phyloP scores from a whole-genome alignment of 345 rosid genomes.

The Dovyalis caffra region DNA sequence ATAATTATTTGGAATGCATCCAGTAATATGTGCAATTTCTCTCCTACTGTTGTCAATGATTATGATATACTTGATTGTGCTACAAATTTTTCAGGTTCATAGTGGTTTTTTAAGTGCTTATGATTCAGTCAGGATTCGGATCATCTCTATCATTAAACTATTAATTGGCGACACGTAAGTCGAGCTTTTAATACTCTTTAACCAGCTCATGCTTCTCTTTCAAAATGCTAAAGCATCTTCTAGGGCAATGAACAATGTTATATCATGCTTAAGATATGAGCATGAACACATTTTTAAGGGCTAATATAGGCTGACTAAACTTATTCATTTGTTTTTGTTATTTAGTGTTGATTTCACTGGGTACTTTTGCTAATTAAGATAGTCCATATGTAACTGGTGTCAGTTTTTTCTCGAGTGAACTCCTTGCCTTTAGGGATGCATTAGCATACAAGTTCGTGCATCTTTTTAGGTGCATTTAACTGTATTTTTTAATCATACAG shows the following conservation, averaged over 20 bases:
- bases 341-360: neutral
- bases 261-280: neutral
- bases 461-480: neutral
- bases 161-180: slow-evolving; percentile 68
- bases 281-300: neutral
- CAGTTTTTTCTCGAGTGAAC: neutral
- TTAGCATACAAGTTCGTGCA: neutral
- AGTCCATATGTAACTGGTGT: neutral
- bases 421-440: neutral
- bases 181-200: slow-evolving; percentile 7
- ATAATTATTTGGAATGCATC: neutral
- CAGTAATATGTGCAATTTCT: slow-evolving; percentile 4
- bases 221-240: neutral
- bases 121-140: slow-evolving; percentile 85
- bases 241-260: neutral
- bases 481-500: neutral
- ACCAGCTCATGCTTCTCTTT: neutral
- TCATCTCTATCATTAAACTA: slow-evolving; percentile 65
- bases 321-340: neutral
- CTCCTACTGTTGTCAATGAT: neutral
- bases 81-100: slow-evolving; percentile 62
- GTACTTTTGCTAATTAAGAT: neutral
- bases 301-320: neutral
- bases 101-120: slow-evolving; percentile 87
- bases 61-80: slow-evolving; percentile 11